Conservation (phyloP, 2,329 filamentous ascomycete genomes). For the Parasarocladium wereldwijsianum region DNA sequence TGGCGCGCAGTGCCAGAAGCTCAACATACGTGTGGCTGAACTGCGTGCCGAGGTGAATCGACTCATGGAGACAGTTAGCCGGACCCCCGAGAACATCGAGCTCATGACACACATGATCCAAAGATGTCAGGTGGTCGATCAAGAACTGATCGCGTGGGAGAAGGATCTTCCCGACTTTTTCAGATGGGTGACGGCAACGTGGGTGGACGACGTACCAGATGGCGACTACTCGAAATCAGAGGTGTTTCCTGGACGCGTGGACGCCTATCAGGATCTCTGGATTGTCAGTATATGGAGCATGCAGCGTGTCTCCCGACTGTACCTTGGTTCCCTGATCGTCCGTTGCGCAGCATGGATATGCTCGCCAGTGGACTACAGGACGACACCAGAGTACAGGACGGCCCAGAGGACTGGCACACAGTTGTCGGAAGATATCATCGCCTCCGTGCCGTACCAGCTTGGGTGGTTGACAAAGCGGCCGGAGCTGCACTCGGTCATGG, state of each 20-base stretch:
- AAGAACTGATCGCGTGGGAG: slow-evolving; percentile 36
- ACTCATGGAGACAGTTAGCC: slow-evolving; percentile 28
- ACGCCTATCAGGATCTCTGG: slow-evolving; percentile 44
- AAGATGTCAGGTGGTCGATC: slow-evolving; percentile 35
- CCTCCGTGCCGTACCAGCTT: slow-evolving; percentile 45
- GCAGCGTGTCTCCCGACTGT: slow-evolving; percentile 35
- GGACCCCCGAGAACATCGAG: slow-evolving; percentile 33
- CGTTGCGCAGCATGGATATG: slow-evolving; percentile 47
- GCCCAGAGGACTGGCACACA: slow-evolving; percentile 35
- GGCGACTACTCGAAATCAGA: slow-evolving; percentile 38
- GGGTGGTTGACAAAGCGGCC: slow-evolving; percentile 38
- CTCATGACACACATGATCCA: slow-evolving; percentile 36
- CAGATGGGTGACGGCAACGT: slow-evolving; percentile 36
- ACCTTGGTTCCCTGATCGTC: slow-evolving; percentile 39
- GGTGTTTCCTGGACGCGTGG: slow-evolving; percentile 44
- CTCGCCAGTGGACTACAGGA: slow-evolving; percentile 45
- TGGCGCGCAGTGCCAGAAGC: slow-evolving; percentile 31
- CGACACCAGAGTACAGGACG: slow-evolving; percentile 45
- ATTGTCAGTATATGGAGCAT: slow-evolving; percentile 44
- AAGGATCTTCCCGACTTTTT: slow-evolving; percentile 33
- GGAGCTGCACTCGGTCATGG: slow-evolving; percentile 23
- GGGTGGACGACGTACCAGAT: slow-evolving; percentile 37
- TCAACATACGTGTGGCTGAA: slow-evolving; percentile 39
- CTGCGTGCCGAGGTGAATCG: slow-evolving; percentile 38
- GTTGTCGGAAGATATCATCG: slow-evolving; percentile 42